These are phyloP conservation scores for Holtermanniella nyarrowii DNA, from an alignment of 768 basidiomycete species.

Conservation along the genomic window DNA sequence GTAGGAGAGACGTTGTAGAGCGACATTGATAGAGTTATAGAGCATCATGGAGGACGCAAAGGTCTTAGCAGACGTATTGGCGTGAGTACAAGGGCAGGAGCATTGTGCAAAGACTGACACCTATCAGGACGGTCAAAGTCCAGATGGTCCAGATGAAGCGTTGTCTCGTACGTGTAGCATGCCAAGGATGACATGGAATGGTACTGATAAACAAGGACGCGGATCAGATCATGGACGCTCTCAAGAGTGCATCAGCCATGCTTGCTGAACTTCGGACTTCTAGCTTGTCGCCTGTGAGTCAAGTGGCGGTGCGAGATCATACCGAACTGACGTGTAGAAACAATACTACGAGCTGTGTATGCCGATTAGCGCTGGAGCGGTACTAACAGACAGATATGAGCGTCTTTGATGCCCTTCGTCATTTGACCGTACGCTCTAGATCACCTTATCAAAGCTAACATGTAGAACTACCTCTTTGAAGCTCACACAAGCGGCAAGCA, in stretches of 20 bases:
- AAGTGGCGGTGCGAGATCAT: neutral
- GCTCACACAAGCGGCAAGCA: conserved; percentile 85
- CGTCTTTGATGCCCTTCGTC: conserved; percentile 90
- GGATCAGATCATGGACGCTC: conserved; percentile 96
- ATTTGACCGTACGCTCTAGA: conserved; percentile 47
- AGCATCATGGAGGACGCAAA: conserved; percentile 37
- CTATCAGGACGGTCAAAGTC: conserved; percentile 33
- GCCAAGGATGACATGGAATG: neutral
- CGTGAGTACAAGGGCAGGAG: too few species aligned
- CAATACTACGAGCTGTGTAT: conserved; percentile 97
- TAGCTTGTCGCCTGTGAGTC: conserved; percentile 53
- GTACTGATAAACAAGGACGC: conserved; percentile 53
- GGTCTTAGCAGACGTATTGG: conserved; percentile 35
- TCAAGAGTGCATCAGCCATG: conserved; percentile 96
- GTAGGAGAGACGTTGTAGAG: too few species aligned
- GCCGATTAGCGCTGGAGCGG: conserved; percentile 24
- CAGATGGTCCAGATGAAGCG: conserved; percentile 90
- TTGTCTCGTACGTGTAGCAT: conserved; percentile 58
- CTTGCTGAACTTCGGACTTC: conserved; percentile 90
- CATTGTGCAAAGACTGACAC: neutral
- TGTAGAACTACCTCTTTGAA: conserved; percentile 87
- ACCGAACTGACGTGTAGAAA: conserved; percentile 50
- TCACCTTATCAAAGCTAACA: neutral
- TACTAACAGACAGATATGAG: conserved; percentile 68
- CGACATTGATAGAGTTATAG: too few species aligned